These are phyloP conservation scores for Metschnikowia matae DNA, from an alignment of 805 yeast species.

Conservation along the genomic window DNA sequence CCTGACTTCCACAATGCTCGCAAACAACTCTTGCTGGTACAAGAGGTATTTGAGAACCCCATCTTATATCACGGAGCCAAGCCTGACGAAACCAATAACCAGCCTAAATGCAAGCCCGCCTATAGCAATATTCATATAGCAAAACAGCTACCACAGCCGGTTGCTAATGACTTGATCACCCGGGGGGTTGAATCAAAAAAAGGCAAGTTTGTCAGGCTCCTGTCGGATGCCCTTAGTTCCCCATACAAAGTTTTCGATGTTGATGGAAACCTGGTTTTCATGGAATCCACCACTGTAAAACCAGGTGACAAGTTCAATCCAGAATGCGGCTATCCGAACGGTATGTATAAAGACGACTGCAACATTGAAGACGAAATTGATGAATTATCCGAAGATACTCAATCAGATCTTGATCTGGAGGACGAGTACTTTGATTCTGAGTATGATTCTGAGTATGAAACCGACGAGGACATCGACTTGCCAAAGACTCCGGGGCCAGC, in stretches of 20 bases:
- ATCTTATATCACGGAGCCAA: constrained; percentile 18
- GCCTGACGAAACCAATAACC: background rate
- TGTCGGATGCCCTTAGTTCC: constrained; percentile 40
- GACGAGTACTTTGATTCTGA: background rate
- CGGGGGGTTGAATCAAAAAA: constrained; percentile 44
- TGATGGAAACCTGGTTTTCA: constrained; percentile 38
- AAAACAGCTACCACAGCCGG: constrained; percentile 42
- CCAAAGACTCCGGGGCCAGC: background rate
- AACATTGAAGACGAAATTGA: constrained; percentile 12
- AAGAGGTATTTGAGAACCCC: constrained; percentile 20
- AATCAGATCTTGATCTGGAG: background rate
- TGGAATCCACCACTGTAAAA: constrained; percentile 22
- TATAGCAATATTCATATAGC: constrained; percentile 38
- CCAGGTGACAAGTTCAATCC: constrained; percentile 15
- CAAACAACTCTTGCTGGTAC: constrained; percentile 39
- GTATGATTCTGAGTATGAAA: background rate
- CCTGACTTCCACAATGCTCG: constrained; percentile 52
- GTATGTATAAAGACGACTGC: constrained; percentile 36
- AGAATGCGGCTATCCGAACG: constrained; percentile 30
- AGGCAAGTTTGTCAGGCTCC: constrained; percentile 50
- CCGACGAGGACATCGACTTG: background rate
- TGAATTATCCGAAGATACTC: background rate
- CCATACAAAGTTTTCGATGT: constrained; percentile 39
- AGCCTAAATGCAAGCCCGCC: constrained; percentile 28
- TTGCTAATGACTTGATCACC: constrained; percentile 42